These are phyloP conservation scores for Colletotrichum sp. DNA, from an alignment of 2,329 filamentous ascomycete genomes.

Conservation along the genomic window DNA sequence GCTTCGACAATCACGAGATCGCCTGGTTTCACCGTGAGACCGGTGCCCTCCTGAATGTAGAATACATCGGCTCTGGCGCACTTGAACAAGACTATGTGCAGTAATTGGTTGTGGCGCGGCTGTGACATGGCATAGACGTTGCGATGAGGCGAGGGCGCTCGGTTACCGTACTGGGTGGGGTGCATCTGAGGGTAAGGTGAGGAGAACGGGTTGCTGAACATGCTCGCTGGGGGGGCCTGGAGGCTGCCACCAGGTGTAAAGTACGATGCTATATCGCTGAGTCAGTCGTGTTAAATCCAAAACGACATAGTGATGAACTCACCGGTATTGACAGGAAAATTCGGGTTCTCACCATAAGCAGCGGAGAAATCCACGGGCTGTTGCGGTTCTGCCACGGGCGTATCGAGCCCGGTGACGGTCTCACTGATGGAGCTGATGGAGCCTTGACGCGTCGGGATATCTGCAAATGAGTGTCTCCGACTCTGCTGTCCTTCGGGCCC, in stretches of 20 bases:
- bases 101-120: constrained; percentile 69
- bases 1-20: constrained; percentile 98
- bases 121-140: constrained; percentile 66
- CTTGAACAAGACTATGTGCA: constrained; percentile 96
- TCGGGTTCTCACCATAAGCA: constrained; percentile 43
- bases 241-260: constrained; percentile 38
- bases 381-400: constrained; percentile 46
- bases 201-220: constrained; percentile 48
- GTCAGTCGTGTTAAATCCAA: constrained; percentile 26
- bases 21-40: constrained; percentile 85
- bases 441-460: constrained; percentile 67
- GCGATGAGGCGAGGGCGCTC: constrained; percentile 66
- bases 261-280: constrained; percentile 37
- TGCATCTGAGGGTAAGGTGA: constrained; percentile 50
- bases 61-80: constrained; percentile 95
- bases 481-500: constrained; percentile 72
- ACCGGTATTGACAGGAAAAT: constrained; percentile 45
- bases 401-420: constrained; percentile 51
- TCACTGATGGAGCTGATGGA: constrained; percentile 68
- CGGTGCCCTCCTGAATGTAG: constrained; percentile 95
- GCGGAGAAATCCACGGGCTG: constrained; percentile 47
- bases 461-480: constrained; percentile 80
- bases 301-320: constrained; percentile 26
- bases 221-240: constrained; percentile 37
- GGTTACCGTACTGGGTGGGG: constrained; percentile 48